Evolutionary conservation across 208 protist genomes (phyloP).

Genomic region (Porcisia deanei): DNA sequence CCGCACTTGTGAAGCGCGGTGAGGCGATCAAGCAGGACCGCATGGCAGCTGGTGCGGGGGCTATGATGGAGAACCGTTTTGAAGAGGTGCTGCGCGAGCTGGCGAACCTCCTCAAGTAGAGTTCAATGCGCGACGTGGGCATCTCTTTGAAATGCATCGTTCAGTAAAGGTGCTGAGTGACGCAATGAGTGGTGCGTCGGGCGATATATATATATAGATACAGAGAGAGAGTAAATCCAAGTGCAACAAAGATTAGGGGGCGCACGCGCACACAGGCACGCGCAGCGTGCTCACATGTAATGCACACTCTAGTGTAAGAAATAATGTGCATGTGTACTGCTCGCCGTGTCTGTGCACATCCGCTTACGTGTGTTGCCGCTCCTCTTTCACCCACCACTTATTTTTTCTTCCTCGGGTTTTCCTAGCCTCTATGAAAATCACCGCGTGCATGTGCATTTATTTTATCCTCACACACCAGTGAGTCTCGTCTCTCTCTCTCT

Average conservation of each 20-base stretch:
- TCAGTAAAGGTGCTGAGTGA: not conserved
- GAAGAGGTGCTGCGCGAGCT: constrained; percentile 59
- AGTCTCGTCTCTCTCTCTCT: not conserved
- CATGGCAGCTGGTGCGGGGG: constrained; percentile 37
- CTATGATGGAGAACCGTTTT: constrained; percentile 63
- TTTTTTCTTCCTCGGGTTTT: too few species aligned
- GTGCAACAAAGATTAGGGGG: not conserved
- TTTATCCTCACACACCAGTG: not conserved
- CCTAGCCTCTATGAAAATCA: not conserved
- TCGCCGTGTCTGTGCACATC: not conserved
- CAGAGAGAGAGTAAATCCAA: not conserved
- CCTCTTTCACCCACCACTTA: not conserved
- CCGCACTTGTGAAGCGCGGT: constrained; percentile 52
- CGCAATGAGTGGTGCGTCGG: not conserved
- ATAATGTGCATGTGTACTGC: not conserved
- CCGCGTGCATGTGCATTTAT: not conserved
- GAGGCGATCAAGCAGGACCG: constrained; percentile 56
- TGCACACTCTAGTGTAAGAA: too few species aligned
- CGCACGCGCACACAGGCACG: not conserved
- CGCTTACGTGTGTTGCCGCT: not conserved
- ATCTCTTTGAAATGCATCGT: too few species aligned
- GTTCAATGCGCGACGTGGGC: not conserved
- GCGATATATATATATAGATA: too few species aligned
- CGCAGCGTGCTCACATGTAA: not conserved
- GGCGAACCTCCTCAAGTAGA: constrained; percentile 34